phyloP scores from a whole-genome alignment of 2,329 filamentous ascomycete genomes.

The Venturia aucupariae region DNA sequence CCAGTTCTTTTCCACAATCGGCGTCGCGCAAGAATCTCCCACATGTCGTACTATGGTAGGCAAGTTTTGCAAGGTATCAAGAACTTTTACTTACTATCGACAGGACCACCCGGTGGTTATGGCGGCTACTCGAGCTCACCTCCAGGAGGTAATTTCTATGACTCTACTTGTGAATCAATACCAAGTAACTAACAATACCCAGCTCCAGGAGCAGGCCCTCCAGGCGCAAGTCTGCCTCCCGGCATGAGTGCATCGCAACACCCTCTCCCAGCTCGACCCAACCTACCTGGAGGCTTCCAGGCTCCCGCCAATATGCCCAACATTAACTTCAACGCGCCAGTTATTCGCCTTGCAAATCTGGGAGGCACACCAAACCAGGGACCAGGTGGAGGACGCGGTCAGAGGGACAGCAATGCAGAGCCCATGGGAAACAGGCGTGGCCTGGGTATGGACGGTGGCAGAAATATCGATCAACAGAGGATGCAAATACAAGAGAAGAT shows the following conservation, averaged over 20 bases:
- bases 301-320: constrained; percentile 86
- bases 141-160: not conserved
- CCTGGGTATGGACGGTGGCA: constrained; percentile 42
- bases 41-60: constrained; percentile 1
- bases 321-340: constrained; percentile 95
- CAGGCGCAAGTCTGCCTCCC: constrained; percentile 69
- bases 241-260: constrained; percentile 67
- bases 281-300: constrained; percentile 76
- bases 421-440: constrained; percentile 36
- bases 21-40: not conserved
- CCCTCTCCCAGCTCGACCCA: constrained; percentile 69
- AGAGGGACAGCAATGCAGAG: constrained; percentile 37
- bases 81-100: not conserved
- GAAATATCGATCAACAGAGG: constrained; percentile 51
- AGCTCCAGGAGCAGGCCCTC: constrained; percentile 69
- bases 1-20: not conserved
- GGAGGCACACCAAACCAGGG: constrained; percentile 51
- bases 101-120: constrained; percentile 5
- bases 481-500: constrained; percentile 58
- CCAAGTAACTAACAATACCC: constrained; percentile 18
- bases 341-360: constrained; percentile 83
- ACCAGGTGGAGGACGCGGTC: constrained; percentile 34
- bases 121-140: not conserved
- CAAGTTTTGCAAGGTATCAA: too few relatives aligned
- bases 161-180: not conserved